Percentiles rank a stretch among this genome's conserved stretches.
These are phyloP conservation scores for Metschnikowia amazonensis DNA, from an alignment of 805 yeast genomes.

Conservation along the genomic window DNA sequence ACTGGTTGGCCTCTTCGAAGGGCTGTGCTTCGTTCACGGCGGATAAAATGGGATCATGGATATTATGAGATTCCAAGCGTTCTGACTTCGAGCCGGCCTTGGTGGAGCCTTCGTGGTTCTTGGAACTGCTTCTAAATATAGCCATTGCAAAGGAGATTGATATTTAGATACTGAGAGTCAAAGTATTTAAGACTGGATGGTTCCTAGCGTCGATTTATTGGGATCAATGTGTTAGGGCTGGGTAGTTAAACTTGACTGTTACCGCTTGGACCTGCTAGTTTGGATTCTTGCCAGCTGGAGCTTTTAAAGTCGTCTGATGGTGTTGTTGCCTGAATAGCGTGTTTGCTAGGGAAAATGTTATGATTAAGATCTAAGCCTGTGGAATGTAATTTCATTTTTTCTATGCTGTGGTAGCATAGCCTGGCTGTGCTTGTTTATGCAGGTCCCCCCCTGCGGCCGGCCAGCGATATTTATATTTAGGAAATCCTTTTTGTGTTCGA, in stretches of 20 bases:
- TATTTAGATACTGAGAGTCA: not conserved
- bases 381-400: not conserved
- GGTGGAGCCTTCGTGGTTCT: conserved; percentile 21
- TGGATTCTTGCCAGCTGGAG: no score
- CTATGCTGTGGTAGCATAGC: conserved; percentile 4
- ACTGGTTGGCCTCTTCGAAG: conserved; percentile 61
- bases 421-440: not conserved
- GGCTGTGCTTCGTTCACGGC: conserved; percentile 98
- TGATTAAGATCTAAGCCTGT: no score
- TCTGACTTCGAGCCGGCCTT: conserved; percentile 18
- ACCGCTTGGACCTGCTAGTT: no score
- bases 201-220: no score
- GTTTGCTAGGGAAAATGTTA: no score
- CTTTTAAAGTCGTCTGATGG: no score
- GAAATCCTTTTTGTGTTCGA: not conserved
- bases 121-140: conserved; percentile 21
- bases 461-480: not conserved
- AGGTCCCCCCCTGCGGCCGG: conserved; percentile 4
- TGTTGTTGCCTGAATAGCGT: not conserved
- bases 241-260: no score
- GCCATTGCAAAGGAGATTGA: conserved; percentile 11
- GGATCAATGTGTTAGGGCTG: no score
- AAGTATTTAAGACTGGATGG: no score
- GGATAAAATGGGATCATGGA: conserved; percentile 81
- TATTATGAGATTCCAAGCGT: conserved; percentile 11